phyloP scores from a whole-genome alignment of 1,284 basidiomycete genomes.

The Xerocomus nothofagi region DNA sequence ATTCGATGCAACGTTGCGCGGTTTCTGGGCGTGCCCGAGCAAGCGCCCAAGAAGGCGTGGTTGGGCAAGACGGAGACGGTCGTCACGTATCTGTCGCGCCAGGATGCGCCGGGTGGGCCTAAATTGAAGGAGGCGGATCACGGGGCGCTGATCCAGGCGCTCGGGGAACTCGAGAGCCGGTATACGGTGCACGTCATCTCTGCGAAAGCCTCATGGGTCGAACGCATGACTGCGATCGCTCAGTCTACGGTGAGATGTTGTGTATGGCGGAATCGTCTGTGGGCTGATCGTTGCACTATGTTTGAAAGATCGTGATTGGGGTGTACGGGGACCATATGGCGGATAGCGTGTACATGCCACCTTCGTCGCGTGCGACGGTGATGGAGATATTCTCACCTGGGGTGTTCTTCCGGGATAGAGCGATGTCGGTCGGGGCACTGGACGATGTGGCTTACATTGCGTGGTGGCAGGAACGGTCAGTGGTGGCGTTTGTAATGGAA shows the following conservation, averaged over 20 bases:
- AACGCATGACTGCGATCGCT: conserved; percentile 64
- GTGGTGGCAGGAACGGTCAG: conserved; percentile 65
- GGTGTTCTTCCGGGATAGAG: conserved; percentile 72
- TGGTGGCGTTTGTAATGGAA: conserved; percentile 3
- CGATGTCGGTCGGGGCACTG: conserved; percentile 60
- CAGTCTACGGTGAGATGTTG: conserved; percentile 63
- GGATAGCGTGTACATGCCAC: conserved; percentile 72
- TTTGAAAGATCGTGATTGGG: conserved; percentile 63
- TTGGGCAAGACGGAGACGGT: conserved; percentile 41
- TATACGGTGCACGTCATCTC: conserved; percentile 70
- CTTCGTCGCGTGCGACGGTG: conserved; percentile 53
- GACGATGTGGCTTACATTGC: conserved; percentile 68
- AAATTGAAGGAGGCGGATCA: conserved; percentile 52
- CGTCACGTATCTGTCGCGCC: conserved; percentile 75
- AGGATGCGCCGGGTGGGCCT: conserved; percentile 48
- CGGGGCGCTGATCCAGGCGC: conserved; percentile 46
- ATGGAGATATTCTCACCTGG: conserved; percentile 81
- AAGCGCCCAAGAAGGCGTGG: conserved; percentile 33
- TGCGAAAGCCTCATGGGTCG: conserved; percentile 51
- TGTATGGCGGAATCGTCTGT: background rate
- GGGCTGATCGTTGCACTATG: background rate
- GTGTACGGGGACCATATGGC: conserved; percentile 72
- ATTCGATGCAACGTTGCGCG: conserved; percentile 53
- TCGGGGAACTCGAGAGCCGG: conserved; percentile 54
- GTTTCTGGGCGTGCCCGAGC: conserved; percentile 45